Evolutionary conservation across 208 protist genomes (phyloP), one percentile per base, ranked within the genome.

Genomic region (Trypanosoma cruzi): DNA sequence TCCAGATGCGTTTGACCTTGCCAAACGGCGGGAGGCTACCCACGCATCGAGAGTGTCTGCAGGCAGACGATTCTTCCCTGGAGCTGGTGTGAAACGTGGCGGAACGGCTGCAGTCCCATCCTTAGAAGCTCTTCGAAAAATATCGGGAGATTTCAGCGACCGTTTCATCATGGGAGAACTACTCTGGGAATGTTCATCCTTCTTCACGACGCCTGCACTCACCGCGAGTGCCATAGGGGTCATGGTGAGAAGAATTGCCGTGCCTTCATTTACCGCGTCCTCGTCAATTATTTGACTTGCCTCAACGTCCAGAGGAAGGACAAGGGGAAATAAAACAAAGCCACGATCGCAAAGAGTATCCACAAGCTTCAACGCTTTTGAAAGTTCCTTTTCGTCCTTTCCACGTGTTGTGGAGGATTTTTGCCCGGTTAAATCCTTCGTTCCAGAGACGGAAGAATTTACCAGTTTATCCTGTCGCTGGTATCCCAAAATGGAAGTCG

Each of bases 151-250:
- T 36, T 49, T 56, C 1, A 1, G n/a, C 34, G 46, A 16, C 10
- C 31, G 24, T 14, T 18, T 29, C n/a, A n/a, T n/a, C n/a, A n/a
- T n/a, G n/a, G n/a, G n/a, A n/a, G n/a, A n/a, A 26, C 22, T 8
- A 14, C 26, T 3, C 14, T 63, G 36, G 1, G 54, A 28, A n/a
- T 24, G 11, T 1, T 66, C 64, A 13, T 60, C 64, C 2, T 29
- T 26, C 54, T 70, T 79, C 0, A 79, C 63, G 46, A 26, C 58
- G 54, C 73, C 64, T 37, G 42, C 64, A n/a, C 40, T 49, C 2
- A 70, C 58, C 0, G 79, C 80, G 20, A 94, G 76, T 68, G 83
- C 75, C 88, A 94, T 94, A 2, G 85, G 88, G 7, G 85, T 94
- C 70, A 91, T 75, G 40, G 83, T 70, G n/a, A 94, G 48, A 20